Evolutionary conservation across 176 grass and related monocot species (phyloP).

Genomic region (Paspalum vaginatum): DNA sequence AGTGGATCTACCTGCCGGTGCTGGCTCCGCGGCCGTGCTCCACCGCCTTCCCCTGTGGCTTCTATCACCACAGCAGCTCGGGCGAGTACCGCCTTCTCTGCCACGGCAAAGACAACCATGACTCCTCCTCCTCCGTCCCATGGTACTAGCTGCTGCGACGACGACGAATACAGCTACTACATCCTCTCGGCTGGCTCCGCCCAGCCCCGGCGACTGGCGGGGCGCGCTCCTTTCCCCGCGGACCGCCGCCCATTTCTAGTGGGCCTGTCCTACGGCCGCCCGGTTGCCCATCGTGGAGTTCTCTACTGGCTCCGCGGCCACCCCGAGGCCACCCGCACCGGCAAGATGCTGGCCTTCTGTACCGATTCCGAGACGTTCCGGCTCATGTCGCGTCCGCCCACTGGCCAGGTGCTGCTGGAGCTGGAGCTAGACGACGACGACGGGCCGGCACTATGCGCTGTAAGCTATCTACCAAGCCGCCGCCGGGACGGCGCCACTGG

Average conservation of each 20-base stretch:
- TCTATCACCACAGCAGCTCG: neutral
- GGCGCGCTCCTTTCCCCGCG: neutral
- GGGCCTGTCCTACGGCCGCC: neutral
- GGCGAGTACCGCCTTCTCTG: constrained; percentile 22
- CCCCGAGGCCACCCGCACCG: neutral
- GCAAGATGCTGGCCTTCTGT: too few species aligned
- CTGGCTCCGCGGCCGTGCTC: neutral
- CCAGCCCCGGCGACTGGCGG: neutral
- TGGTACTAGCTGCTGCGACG: neutral
- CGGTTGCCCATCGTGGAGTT: neutral
- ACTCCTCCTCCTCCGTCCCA: too few species aligned
- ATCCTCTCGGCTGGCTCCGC: neutral
- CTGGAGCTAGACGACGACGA: too few species aligned
- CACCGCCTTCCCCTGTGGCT: neutral
- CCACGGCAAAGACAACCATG: neutral
- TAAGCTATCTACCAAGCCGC: too few species aligned
- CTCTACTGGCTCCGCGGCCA: neutral
- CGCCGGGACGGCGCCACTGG: too few species aligned
- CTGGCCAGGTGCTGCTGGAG: too few species aligned
- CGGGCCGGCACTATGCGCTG: too few species aligned
- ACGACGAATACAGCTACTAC: too few species aligned
- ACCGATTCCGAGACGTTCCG: too few species aligned
- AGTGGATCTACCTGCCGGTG: constrained; percentile 16
- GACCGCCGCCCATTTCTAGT: too few species aligned
- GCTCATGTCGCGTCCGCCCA: too few species aligned